phyloP scores from a whole-genome alignment of 2,329 filamentous ascomycete species.

The Colletotrichum sp. region DNA sequence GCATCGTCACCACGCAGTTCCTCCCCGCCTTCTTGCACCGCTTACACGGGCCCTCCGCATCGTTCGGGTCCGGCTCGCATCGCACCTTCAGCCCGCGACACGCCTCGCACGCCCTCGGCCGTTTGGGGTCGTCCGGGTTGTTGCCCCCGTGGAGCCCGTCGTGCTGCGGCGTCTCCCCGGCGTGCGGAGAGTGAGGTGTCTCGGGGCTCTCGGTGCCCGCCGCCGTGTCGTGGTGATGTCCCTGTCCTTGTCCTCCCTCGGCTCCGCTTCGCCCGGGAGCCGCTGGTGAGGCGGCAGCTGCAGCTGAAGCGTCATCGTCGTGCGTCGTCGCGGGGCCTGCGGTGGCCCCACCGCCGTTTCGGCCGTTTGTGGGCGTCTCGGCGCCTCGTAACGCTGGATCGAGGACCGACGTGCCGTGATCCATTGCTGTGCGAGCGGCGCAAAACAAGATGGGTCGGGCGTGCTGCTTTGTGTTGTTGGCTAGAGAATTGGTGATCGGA shows the following conservation, averaged over 20 bases:
- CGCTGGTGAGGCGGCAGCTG: not conserved
- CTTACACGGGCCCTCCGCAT: conserved; percentile 68
- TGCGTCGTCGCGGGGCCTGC: not conserved
- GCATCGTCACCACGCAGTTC: conserved; percentile 77
- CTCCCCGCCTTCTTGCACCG: conserved; percentile 83
- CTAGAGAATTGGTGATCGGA: conserved; percentile 6
- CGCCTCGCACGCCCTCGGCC: conserved; percentile 75
- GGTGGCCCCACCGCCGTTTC: not conserved
- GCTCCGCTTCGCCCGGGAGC: not conserved
- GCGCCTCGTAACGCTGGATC: conserved; percentile 17
- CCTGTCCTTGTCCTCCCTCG: not conserved
- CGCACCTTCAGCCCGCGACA: conserved; percentile 81
- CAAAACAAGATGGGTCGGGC: not conserved
- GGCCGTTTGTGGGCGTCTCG: not conserved
- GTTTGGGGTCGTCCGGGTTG: conserved; percentile 58
- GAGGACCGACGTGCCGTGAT: conserved; percentile 11
- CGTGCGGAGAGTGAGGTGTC: conserved; percentile 10
- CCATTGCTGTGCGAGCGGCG: conserved; percentile 1
- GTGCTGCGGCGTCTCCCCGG: conserved; percentile 8
- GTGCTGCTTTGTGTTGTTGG: not conserved
- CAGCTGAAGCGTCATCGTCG: not conserved
- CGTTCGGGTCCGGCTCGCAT: conserved; percentile 75
- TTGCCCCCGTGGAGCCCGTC: conserved; percentile 2
- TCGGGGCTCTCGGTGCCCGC: conserved; percentile 2
- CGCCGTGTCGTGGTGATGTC: not conserved